Base-by-base conservation (phyloP, 2,329 filamentous ascomycete species). In the Penicillium sp. region DNA sequence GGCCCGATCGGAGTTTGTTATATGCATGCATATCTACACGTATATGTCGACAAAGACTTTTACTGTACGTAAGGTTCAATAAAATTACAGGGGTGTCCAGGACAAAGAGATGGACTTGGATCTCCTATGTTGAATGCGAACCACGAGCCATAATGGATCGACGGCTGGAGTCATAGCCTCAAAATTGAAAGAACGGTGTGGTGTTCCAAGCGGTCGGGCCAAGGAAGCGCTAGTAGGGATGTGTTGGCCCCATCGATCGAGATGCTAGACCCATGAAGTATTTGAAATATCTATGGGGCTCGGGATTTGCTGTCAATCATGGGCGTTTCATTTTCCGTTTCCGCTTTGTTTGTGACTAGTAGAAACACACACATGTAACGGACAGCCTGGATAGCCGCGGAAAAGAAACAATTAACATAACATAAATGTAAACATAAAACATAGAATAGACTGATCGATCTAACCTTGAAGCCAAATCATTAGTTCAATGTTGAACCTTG, bases 181-280 rank as follows among this genome's bases (percentile, higher is more conserved):
- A 31, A 15, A 31, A 15, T 31, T 31, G 33, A 37, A 37, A 37
- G 49, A 40, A 40, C 37, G 26, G 31, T 44, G 43, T 47, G 12
- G 50, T 41, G 50, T 41, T 29, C 44, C 52, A 20, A 49, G 35
- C n/a, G 27, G 31, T 49, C 46, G 44, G 42, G 51, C 29, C 40
- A 54, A 43, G 56, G 26, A 35, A 35, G 35, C 50, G 43, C 60
- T 62, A 64, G 60, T 42, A 59, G 54, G 56, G 59, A 57, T 56
- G 46, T 25, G 27, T 29, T 23, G 22, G 49, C 18, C 20, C 26
- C 33, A 52, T 54, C 49, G 54, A 63, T 63, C 52, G 50, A 46
- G 55, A 62, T 62, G 46, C 33, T 14, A 49, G 46, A 50, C 48
- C 47, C 15, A 47, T 55, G 23, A 42, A 48, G 53, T 51, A 55